Evolutionary conservation across 192 early-diverging fungal species (phyloP), one percentile per base, ranked within the genome.

Genomic region (Podochytrium sp.): DNA sequence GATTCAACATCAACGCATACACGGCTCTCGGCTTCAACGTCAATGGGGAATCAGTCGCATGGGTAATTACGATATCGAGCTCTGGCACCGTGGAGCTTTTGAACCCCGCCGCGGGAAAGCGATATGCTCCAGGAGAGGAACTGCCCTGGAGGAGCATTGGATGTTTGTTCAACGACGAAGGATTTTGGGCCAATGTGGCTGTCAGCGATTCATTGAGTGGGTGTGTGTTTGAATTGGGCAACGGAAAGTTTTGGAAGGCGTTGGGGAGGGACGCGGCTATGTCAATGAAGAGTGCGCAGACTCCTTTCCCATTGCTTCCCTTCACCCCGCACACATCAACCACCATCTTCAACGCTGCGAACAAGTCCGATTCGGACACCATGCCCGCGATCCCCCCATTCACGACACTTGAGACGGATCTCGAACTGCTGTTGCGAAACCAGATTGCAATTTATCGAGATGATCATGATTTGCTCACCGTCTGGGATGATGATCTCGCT

Each of bases 141-240:
- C 35, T 64, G 2, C 66, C 56, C 14, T 38, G 55, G 53, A 34
- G 66, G 5, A 68, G 29, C 5, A n/a, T 74, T 20, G 78, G 78
- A 16, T 79, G 78, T 42, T 1, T 64, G 35, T 79, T 79, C 37
- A 77, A 77, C 56, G 63, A 77, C 10, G 67, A 79, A 63, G 51
- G 53, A 23, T 77, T 79, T 37, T 79, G 65, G 58, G 78, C 75
- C 6, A 71, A 76, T 50, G 62, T 77, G 25, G 62, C 27, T 0
- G 51, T 33, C 4, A 47, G 33, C 32, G 70, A 78, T 65, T 20
- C n/a, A 18, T 40, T 70, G 20, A 7, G 16, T 23, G 58, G 56
- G 20, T 6, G 16, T 12, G 20, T 20, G 1, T 70, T 57, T 49
- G 66, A 76, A 33, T 34, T 76, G 52, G 34, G 23, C 10, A 43